Conservation (phyloP, 257 asterid genomes). For the Leonotis leonurus region DNA sequence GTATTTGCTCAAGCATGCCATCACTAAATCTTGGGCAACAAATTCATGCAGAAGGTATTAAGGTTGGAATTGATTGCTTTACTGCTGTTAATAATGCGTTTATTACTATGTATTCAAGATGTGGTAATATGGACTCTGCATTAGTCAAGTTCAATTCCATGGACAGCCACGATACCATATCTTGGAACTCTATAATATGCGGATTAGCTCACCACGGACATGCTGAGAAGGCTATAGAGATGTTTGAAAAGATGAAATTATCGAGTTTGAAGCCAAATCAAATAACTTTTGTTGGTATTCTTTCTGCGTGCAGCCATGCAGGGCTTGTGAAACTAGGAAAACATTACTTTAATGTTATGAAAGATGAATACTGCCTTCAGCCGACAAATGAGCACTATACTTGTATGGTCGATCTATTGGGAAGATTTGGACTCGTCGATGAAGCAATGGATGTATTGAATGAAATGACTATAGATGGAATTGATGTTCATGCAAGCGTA, state of each 20-base stretch:
- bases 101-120: constrained; percentile 50
- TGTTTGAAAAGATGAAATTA: constrained; percentile 46
- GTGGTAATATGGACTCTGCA: constrained; percentile 50
- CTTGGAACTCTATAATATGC: constrained; percentile 64
- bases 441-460: constrained; percentile 41
- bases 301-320: constrained; percentile 59
- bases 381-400: constrained; percentile 53
- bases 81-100: constrained; percentile 43
- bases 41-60: constrained; percentile 42
- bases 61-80: constrained; percentile 39
- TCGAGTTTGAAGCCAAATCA: constrained; percentile 40
- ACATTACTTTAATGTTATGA: constrained; percentile 37
- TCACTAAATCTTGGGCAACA: constrained; percentile 62
- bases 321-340: constrained; percentile 53
- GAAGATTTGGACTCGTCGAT: constrained; percentile 47
- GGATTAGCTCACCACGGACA: constrained; percentile 62
- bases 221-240: constrained; percentile 37
- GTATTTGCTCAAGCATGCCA: constrained; percentile 43
- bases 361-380: constrained; percentile 29
- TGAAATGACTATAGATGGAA: constrained; percentile 29
- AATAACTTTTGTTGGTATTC: constrained; percentile 52
- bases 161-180: constrained; percentile 35
- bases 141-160: constrained; percentile 36
- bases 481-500: constrained; percentile 42
- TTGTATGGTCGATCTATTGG: constrained; percentile 54